Base-by-base conservation (phyloP, 2,329 filamentous ascomycete genomes). In the Beauveria sp. region DNA sequence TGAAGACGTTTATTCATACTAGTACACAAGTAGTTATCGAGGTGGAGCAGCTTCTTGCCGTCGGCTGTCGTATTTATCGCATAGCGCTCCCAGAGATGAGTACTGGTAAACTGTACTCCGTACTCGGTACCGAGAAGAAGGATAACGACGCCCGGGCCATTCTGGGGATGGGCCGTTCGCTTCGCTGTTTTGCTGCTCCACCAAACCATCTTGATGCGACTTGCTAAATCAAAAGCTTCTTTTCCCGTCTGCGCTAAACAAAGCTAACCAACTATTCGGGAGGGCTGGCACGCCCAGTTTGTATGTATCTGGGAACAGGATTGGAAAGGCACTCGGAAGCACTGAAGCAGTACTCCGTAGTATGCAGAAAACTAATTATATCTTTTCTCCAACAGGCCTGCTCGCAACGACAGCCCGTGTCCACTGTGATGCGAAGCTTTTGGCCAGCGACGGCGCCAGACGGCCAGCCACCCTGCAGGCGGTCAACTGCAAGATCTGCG, bases 11-110 rank as follows among this genome's bases (percentile, higher is more conserved):
- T 44, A 14, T 18, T 55, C 9, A 4, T 51, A 51, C 24, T 20
- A 22, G 40, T 20, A 50, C 5, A 37, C 12, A 37, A 37, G 34
- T 37, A 5, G 34, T 37, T 37, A 37, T 37, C 34, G 55, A 18
- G 46, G 22, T 43, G 24, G 51, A 37, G 37, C n/a, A 24, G 16
- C n/a, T 47, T 59, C 10, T 6, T 34, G 28, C 37, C 56, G 20
- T 46, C 47, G 56, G 24, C 48, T 59, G 56, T 59, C 56, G 56
- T 59, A 59, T 59, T 59, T 46, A 44, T 59, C 56, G 56, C 56
- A 59, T 59, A 52, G 26, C 9, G 18, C 53, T 46, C 41, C 47
- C 46, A 22, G 50, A 54, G 22, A 43, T 20, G 44, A 47, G 30
- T 34, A 20, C 18, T 5, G 18, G 18, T 10, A 43, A 18, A 43